A percentile compares a stretch with the other conserved stretches of the same genome.
Conservation (phyloP, 768 basidiomycete species). For the Pisolithus albus region DNA sequence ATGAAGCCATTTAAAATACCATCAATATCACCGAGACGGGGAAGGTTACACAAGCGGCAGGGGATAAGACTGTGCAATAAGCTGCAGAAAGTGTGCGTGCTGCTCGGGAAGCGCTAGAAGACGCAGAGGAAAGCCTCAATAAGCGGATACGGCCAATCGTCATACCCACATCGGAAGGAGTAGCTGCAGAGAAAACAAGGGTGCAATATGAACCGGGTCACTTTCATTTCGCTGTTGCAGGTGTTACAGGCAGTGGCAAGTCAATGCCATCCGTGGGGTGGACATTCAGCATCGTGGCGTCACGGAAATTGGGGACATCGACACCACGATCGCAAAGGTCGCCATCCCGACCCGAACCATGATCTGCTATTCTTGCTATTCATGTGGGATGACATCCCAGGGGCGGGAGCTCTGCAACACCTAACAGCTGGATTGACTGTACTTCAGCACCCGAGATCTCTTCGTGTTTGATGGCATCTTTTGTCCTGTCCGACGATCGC, state of each 20-base stretch:
- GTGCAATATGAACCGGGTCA: conserved; percentile 11
- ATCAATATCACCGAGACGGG: neutral
- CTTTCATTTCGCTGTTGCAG: conserved; percentile 24
- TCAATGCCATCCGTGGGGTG: too few relatives aligned
- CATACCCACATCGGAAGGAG: conserved; percentile 11
- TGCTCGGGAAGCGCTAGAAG: neutral
- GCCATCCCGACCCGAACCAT: conserved; percentile 18
- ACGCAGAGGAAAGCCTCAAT: conserved; percentile 2
- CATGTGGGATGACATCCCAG: conserved; percentile 26
- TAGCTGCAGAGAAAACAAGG: neutral
- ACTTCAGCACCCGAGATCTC: conserved; percentile 24
- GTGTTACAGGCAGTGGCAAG: neutral
- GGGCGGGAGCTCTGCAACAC: conserved; percentile 17
- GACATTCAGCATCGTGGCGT: neutral
- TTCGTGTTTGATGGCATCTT: conserved; percentile 12
- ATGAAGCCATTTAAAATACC: neutral
- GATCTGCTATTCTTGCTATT: neutral
- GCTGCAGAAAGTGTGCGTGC: neutral
- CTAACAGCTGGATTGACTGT: conserved; percentile 19
- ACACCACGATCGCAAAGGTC: conserved; percentile 15
- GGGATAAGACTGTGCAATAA: neutral
- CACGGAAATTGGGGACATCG: conserved; percentile 16
- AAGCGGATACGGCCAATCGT: conserved; percentile 12
- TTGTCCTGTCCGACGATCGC: conserved; percentile 13
- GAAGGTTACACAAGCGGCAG: neutral